Evolutionary conservation across 805 yeast species (phyloP), one percentile per base, ranked within the genome.

Genomic region (Yamadazyma sp.): DNA sequence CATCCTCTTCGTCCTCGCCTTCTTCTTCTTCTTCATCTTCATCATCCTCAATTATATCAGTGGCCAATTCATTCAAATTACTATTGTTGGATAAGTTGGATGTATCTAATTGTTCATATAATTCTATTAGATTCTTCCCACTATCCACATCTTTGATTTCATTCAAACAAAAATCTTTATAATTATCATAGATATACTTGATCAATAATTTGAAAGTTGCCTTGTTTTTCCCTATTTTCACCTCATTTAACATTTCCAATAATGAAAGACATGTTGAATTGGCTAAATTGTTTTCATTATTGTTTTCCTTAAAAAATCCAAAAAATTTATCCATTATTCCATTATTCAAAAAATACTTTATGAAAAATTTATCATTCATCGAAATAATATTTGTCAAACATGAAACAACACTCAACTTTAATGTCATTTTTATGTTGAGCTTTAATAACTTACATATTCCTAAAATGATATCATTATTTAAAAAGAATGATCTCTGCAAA

Each of bases 211-310:
- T 30, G 23, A 42, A 36, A 2, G 21, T 18, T 4, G 40, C 14
- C 15, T 31, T 43, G 20, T 37, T 37, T 26, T 31, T 29, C 50
- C 60, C 39, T 56, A 55, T 31, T 52, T 57, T 38, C 46, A 50
- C 21, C 49, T 42, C 24, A 60, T 50, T 23, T n/a, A 44, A 25
- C 14, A 70, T 64, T 46, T 76, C 82, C 22, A 80, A 61, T 15
- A 89, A 64, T 52, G 84, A 88, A 30, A 87, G 64, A 43, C 91
- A 74, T 5, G 89, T 74, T 0, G 96, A 87, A 49, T 78, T 83
- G 3, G 83, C 71, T 40, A 88, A 59, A 50, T 80, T 83, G 52
- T 84, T 78, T 24, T 60, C 58, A 20, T 65, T 58, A 5, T 70
- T 62, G 7, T 76, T 73, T 10, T 63, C 70, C 15, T 63, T 58